Evolutionary conservation across 2,329 filamentous ascomycete species (phyloP), one percentile per base, ranked within the genome.

Genomic region (Xylariaceae sp.): DNA sequence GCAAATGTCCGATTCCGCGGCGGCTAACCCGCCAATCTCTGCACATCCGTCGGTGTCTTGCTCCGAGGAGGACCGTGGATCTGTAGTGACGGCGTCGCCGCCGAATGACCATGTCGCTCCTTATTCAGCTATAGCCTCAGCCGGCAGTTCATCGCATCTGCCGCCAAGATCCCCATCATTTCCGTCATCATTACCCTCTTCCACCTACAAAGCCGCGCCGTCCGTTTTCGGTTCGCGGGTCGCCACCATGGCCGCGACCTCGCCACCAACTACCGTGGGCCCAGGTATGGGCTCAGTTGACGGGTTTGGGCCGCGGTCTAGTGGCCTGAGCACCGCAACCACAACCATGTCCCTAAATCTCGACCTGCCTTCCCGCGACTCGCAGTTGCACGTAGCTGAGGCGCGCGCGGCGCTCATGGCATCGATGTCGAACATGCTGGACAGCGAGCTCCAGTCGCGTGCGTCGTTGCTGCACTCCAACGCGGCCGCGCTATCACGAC

Each of bases 381-480:
- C 76, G 49, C 72, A 75, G 65, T 72, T 72, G 5, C 74, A 78
- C 65, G 74, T 84, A 26, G 70, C 75, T 47, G 78, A 84, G 65
- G 82, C 83, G 40, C 81, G 83, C 59, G 70, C 74, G 32, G 81
- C 80, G 6, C 74, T 86, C 50, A 74, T 84, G 35, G 83, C 83
- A 27, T 80, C 79, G 46, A 78, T 91, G 50, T 85, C 85, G 64
- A 85, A 87, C 68, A 80, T 85, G 63, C 77, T 91, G 61, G 86
- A 90, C 73, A 73, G 77, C 45, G 80, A 87, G 65, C 80, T 91
- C 48, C 80, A 83, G 61, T 79, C 80, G 54, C 86, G 88, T 58
- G 88, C 88, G 12, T 70, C 76, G 12, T 80, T 85, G 60, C 76
- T 94, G 50, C 88, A 92, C 74, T 71, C 75, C 52, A 91, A 91